Base-by-base conservation (phyloP, 352 stramenopile genomes). In the Globisporangium takayamanum region DNA sequence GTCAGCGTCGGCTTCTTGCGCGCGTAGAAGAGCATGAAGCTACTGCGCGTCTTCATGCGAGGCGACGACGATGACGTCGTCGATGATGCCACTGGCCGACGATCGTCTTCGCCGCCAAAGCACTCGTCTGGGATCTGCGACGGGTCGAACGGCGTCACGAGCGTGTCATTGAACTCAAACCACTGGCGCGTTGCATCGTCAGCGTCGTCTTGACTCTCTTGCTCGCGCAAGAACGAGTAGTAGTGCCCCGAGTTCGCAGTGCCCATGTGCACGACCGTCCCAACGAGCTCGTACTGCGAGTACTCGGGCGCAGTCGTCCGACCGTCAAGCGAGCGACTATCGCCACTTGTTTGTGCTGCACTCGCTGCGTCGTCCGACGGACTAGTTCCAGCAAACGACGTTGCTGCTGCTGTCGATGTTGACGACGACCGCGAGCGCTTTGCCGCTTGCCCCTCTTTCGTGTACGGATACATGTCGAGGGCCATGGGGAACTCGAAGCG, bases 401-500 rank as follows among this genome's bases (percentile, higher is more conserved):
- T 5, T 3, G 44, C 5, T 33, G 28, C 5, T 3, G 28, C 28
- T 33, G 28, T 33, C 28, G 28, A 33, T 33, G 44, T 26, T 18
- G n/a, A 62, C n/a, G 67, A 60, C 47, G 70, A 62, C 36, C 59
- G 46, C 18, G 74, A 50, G 50, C 83, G 73, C 50, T 76, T 77
- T 53, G 85, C 80, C 60, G 88, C 72, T 53, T 94, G 83, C 0
- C 80, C 87, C 73, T 95, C 80, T 58, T 95, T 95, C 4, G 88
- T 96, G 68, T 94, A 95, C 20, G 73, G 75, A 57, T 86, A 92
- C 83, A 97, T 95, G 59, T 97, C 82, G 18, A 97, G 68, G 41
- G 88, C 74, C 48, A 76, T 88, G 3, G 90, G 90, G 58, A 98
- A 98, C 54, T 98, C 94, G 55, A 98, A 97, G 10, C 84, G 79